Evolutionary conservation across 768 basidiomycete genomes (phyloP), one percentile per base, ranked within the genome.

Genomic region (Boletus sp.): DNA sequence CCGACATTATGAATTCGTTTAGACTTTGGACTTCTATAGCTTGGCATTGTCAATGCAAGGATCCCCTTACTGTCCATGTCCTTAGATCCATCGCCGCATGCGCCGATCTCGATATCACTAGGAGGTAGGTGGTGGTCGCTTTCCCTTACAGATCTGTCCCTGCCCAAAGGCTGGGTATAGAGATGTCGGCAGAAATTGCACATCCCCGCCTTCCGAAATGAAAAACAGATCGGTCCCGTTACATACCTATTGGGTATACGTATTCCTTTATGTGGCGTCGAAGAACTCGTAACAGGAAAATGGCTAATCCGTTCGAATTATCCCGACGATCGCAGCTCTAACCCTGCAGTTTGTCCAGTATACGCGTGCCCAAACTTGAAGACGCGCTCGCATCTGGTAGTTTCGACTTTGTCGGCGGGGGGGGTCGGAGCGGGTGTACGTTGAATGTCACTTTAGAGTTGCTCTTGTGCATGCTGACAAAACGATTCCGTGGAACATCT

Each of bases 161-260:
- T 49, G 47, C 32, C n/a, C 39, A 47, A 47, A n/a, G n/a, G n/a
- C n/a, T 35, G 49, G 47, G 40, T 29, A 11, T 51, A 32, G 33
- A 29, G 40, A 47, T 24, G 14, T 57, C 57, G 48, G 48, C 55
- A 58, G 45, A 55, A 14, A 14, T 47, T 29, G 42, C 40, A 10
- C 40, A 28, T 55, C 9, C 40, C 39, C 35, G 28, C 41, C 29
- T 41, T 52, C 59, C 59, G 49, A 64, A 65, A 64, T 65, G 63
- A 65, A 64, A 64, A 29, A 33, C 28, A 8, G 17, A 39, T 50
- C 56, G 56, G 54, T 28, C 24, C 50, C 51, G 44, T 45, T 37
- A 39, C 44, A 18, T 12, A 39, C 28, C 28, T 44, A 44, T 44
- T 28, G 42, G 42, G 10, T 24, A n/a, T 28, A 20, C 29, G 35